Evolutionary conservation across 1,284 basidiomycete species (phyloP), one percentile per base, ranked within the genome.

Genomic region (Coniophora puteana): DNA sequence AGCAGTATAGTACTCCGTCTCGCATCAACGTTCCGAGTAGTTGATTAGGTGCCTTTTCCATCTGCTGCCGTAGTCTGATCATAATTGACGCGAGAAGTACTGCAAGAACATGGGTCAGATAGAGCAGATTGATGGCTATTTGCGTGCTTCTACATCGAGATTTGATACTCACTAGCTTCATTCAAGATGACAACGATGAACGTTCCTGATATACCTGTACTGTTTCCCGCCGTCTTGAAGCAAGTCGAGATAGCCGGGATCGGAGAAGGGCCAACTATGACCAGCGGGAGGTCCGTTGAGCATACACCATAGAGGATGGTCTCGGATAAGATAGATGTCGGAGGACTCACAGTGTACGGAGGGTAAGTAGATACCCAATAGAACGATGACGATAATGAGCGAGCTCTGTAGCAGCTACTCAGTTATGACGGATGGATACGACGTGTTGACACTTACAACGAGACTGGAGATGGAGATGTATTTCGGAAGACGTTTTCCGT

Each of bases 1-100:
- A 14, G 22, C 29, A 31, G 20, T 40, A 40, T 10, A 33, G 32
- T 7, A 40, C 21, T 8, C 38, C 30, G 13, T 40, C 30, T 5
- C 22, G 14, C 12, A 24, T 25, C n/a, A 40, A 12, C 5, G 12
- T 22, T n/a, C 24, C 16, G 30, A 40, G n/a, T 20, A 40, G 38
- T 8, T 8, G 14, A 14, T 40, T 40, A 12, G 8, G 38, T 1
- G 17, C 17, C 18, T 30, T 13, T 18, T 22, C 16, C 20, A 40
- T 31, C 30, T 40, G 25, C 10, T 16, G 13, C 20, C 17, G 22
- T 18, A 30, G 28, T 24, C 38, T 27, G 16, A n/a, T 31, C 10
- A 40, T n/a, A 7, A 22, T 40, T 7, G 14, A 14, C 12, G 20
- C 30, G 4, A 40, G 13, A n/a, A 40, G n/a, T 8, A 35, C 33